These are phyloP conservation scores for Metarhizium album DNA, from an alignment of 2,329 filamentous ascomycete genomes.

Conservation along the genomic window DNA sequence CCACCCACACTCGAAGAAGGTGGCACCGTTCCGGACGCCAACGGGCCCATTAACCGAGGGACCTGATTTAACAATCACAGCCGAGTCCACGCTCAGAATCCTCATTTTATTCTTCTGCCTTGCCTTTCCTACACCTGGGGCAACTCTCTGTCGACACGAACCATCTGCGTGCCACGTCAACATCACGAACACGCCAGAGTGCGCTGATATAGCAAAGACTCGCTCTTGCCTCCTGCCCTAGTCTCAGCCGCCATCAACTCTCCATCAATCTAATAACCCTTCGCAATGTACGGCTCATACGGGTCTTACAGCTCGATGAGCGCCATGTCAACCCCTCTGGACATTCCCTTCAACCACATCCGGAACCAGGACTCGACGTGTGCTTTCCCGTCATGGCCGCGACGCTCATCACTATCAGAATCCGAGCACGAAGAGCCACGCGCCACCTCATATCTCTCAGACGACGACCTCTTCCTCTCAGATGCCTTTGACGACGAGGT, in stretches of 20 bases:
- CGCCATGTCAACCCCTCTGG: slow-evolving; percentile 32
- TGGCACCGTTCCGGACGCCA: slow-evolving; percentile 3
- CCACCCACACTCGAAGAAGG: background rate
- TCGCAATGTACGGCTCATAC: slow-evolving; percentile 37
- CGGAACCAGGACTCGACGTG: slow-evolving; percentile 33
- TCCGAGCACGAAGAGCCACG: slow-evolving; percentile 30
- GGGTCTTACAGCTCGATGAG: slow-evolving; percentile 40
- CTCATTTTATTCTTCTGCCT: background rate
- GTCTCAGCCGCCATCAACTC: background rate
- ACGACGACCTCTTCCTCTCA: slow-evolving; percentile 50
- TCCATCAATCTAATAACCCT: background rate
- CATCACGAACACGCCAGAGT: background rate
- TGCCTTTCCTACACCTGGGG: background rate
- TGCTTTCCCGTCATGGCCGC: slow-evolving; percentile 50
- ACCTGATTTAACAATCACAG: background rate
- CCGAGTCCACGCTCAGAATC: background rate
- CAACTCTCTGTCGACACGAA: background rate
- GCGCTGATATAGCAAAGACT: background rate
- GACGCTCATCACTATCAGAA: slow-evolving; percentile 39
- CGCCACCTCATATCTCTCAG: slow-evolving; percentile 47
- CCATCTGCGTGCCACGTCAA: background rate
- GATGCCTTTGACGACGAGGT: slow-evolving; percentile 40
- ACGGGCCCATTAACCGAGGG: slow-evolving; percentile 7
- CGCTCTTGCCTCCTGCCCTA: background rate
- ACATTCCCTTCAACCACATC: slow-evolving; percentile 32